Conservation (phyloP, 768 basidiomycete species). For the Boletales sp. region DNA sequence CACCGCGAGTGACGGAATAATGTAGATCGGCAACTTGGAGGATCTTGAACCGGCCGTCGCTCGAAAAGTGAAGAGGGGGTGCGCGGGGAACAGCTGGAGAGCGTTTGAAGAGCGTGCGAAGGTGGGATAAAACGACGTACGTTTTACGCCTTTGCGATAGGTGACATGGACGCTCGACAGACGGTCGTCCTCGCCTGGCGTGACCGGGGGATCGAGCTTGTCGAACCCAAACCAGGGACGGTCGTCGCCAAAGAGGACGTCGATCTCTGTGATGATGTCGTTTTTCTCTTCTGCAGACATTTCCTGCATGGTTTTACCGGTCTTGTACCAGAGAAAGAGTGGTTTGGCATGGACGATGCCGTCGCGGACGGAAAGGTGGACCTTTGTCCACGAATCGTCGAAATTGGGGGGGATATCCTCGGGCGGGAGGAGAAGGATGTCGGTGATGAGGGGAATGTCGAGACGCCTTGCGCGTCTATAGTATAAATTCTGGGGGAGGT, state of each 20-base stretch:
- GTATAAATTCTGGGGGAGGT: conserved; percentile 52
- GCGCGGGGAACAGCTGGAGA: conserved; percentile 61
- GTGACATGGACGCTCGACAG: conserved; percentile 60
- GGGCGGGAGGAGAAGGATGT: conserved; percentile 61
- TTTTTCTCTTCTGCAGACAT: conserved; percentile 56
- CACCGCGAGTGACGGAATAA: conserved; percentile 76
- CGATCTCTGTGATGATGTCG: conserved; percentile 85
- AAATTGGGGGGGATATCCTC: conserved; percentile 45
- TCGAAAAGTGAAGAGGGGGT: conserved; percentile 78
- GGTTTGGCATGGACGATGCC: conserved; percentile 56
- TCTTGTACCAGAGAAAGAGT: conserved; percentile 76
- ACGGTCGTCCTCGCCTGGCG: conserved; percentile 36
- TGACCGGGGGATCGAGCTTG: conserved; percentile 59
- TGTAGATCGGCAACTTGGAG: conserved; percentile 93
- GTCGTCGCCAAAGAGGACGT: conserved; percentile 83
- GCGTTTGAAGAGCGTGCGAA: neutral
- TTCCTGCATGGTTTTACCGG: conserved; percentile 58
- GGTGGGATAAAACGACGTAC: conserved; percentile 38
- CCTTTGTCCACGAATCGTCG: conserved; percentile 60
- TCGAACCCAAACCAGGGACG: conserved; percentile 86
- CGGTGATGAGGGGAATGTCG: conserved; percentile 75
- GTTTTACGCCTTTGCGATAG: conserved; percentile 67
- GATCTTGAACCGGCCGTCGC: conserved; percentile 82
- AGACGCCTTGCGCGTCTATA: conserved; percentile 84
- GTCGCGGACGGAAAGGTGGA: conserved; percentile 55